Evolutionary conservation across 2,329 filamentous ascomycete species (phyloP).

Genomic region (Aureobasidium musti): DNA sequence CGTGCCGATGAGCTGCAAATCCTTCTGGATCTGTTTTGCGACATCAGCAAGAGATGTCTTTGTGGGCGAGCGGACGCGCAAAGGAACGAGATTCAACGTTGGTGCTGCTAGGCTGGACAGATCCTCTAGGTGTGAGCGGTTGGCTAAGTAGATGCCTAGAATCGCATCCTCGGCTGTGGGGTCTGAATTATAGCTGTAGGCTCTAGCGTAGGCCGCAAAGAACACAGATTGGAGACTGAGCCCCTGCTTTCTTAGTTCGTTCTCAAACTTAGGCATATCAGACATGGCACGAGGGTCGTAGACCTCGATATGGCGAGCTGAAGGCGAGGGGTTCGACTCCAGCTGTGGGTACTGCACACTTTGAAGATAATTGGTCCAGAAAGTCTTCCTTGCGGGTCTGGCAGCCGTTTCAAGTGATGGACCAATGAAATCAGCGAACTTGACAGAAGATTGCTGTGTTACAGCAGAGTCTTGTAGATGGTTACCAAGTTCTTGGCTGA

Average conservation of each 20-base stretch:
- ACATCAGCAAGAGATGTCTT: constrained; percentile 48
- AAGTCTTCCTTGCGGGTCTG: constrained; percentile 42
- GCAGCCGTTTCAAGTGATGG: constrained; percentile 34
- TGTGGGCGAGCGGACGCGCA: constrained; percentile 55
- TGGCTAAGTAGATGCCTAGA: constrained; percentile 82
- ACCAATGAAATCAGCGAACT: constrained; percentile 49
- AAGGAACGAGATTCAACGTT: constrained; percentile 76
- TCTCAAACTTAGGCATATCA: constrained; percentile 47
- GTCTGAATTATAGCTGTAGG: constrained; percentile 45
- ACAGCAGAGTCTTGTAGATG: constrained; percentile 42
- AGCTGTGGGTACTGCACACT: constrained; percentile 35
- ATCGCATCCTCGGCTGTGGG: constrained; percentile 51
- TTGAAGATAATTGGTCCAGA: constrained; percentile 56
- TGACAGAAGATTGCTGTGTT: constrained; percentile 26
- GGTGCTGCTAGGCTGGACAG: constrained; percentile 61
- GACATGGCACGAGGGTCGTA: constrained; percentile 55
- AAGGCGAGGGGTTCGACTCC: constrained; percentile 22
- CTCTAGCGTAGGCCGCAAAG: constrained; percentile 68
- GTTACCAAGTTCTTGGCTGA: constrained; percentile 58
- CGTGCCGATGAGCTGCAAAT: constrained; percentile 64
- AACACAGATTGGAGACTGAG: constrained; percentile 73
- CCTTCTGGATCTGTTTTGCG: constrained; percentile 65
- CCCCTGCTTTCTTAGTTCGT: constrained; percentile 53
- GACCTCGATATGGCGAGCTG: constrained; percentile 43
- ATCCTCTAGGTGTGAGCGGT: constrained; percentile 60